Conservation (phyloP, 306 rosid genomes). For the Pyrus pyrifolia region DNA sequence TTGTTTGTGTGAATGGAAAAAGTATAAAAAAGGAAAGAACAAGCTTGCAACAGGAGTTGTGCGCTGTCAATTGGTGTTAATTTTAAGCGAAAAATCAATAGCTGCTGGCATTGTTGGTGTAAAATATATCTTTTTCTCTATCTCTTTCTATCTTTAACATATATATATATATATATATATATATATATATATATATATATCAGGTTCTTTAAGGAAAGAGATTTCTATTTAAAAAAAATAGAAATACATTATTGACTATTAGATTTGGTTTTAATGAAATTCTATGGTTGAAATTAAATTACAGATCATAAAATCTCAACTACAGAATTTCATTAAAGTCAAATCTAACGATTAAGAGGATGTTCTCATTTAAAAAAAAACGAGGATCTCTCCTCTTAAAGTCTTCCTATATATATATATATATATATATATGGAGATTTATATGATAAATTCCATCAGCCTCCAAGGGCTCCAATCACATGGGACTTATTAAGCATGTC, state of each 20-base stretch:
- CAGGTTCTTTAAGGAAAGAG: no score
- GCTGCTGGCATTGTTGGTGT: constrained; percentile 3
- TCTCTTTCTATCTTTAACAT: background rate
- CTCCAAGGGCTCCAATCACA: constrained; percentile 29
- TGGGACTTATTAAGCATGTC: constrained; percentile 33
- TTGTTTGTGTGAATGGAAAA: background rate
- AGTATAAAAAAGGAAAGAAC: background rate
- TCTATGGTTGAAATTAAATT: no score
- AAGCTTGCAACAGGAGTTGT: background rate
- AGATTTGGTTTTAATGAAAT: no score
- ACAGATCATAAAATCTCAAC: no score
- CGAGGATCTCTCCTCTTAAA: no score
- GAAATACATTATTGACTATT: no score
- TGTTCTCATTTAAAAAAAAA: no score
- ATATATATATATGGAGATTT: background rate
- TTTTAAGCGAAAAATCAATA: background rate
- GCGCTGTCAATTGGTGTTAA: constrained; percentile 1
- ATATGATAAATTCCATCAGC: background rate
- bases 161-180: background rate
- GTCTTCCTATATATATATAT: background rate
- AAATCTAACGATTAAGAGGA: background rate
- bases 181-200: background rate
- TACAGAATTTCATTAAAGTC: no score
- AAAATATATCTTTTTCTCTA: background rate
- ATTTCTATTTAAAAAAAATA: no score